phyloP scores from a whole-genome alignment of 805 yeast genomes.

The Kregervanrija pseudodelftensis region DNA sequence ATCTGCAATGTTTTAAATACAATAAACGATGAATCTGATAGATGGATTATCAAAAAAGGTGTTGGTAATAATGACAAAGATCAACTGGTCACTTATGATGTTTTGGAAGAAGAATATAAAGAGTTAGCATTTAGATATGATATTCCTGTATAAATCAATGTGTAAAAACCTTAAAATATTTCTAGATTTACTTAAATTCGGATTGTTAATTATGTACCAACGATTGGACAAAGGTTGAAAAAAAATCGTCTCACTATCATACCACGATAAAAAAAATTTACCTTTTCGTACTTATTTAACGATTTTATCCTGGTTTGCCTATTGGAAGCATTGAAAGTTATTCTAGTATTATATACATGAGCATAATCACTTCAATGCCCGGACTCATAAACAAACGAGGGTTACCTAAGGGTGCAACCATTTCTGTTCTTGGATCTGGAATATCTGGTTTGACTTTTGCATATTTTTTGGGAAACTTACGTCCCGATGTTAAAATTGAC shows the following conservation, averaged over 20 bases:
- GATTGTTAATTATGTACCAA: no score
- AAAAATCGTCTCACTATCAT: not conserved
- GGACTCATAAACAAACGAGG: not conserved
- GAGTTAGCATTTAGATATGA: not conserved
- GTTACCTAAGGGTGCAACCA: constrained; percentile 27
- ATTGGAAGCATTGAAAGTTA: no score
- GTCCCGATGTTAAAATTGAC: constrained; percentile 69
- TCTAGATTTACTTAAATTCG: no score
- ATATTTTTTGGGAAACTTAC: constrained; percentile 56
- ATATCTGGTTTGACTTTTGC: constrained; percentile 76
- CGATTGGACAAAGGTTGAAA: not conserved
- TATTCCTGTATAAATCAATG: not conserved
- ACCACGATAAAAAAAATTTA: no score
- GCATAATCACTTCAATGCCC: no score
- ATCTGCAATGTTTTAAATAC: constrained; percentile 34
- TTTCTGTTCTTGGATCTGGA: constrained; percentile 84
- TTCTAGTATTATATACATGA: no score
- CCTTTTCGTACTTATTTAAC: no score
- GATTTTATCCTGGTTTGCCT: no score
- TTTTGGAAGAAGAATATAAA: constrained; percentile 19
- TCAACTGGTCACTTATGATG: constrained; percentile 11
- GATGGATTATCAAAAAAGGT: constrained; percentile 31
- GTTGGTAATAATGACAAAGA: constrained; percentile 3
- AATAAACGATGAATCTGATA: constrained; percentile 28
- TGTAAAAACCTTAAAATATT: no score